These are phyloP conservation scores for Purpureocillium lavendulum DNA, from an alignment of 2,329 filamentous ascomycete species.

Conservation along the genomic window DNA sequence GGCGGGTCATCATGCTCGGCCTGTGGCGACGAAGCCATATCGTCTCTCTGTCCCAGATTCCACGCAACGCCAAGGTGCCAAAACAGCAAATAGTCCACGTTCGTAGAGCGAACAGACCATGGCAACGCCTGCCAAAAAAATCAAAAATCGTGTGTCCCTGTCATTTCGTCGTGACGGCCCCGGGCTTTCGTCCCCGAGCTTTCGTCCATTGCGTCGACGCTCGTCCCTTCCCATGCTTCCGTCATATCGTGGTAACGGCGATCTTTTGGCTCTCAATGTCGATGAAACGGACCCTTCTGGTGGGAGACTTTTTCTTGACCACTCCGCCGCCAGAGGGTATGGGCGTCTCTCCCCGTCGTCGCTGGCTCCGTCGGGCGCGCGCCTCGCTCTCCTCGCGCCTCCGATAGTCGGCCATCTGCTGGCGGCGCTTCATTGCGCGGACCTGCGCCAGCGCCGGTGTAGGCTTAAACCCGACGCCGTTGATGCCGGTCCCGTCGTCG, in stretches of 20 bases:
- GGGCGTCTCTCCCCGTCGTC: constrained; percentile 29
- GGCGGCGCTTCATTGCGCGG: constrained; percentile 45
- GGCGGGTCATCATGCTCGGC: too few species aligned
- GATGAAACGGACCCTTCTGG: constrained; percentile 30
- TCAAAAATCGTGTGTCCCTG: too few species aligned
- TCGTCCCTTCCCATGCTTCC: too few species aligned
- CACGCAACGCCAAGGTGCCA: too few species aligned
- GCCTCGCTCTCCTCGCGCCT: constrained; percentile 54
- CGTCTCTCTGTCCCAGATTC: too few species aligned
- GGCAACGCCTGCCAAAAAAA: too few species aligned
- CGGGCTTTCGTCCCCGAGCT: too few species aligned
- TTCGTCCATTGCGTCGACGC: too few species aligned
- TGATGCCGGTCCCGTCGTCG: constrained; percentile 59
- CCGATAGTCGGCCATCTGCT: constrained; percentile 55
- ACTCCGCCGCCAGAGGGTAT: constrained; percentile 12
- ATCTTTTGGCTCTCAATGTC: constrained; percentile 26
- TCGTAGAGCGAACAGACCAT: too few species aligned
- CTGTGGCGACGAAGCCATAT: too few species aligned
- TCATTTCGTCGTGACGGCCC: too few species aligned
- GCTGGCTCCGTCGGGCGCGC: constrained; percentile 44
- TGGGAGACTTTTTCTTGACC: constrained; percentile 14
- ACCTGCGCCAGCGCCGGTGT: constrained; percentile 52
- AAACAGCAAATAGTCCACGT: too few species aligned
- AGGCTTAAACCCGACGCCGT: constrained; percentile 59
- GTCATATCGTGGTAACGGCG: constrained; percentile 21